Conservation (phyloP, 1,139 yeast genomes). For the Pichia inconspicua region DNA sequence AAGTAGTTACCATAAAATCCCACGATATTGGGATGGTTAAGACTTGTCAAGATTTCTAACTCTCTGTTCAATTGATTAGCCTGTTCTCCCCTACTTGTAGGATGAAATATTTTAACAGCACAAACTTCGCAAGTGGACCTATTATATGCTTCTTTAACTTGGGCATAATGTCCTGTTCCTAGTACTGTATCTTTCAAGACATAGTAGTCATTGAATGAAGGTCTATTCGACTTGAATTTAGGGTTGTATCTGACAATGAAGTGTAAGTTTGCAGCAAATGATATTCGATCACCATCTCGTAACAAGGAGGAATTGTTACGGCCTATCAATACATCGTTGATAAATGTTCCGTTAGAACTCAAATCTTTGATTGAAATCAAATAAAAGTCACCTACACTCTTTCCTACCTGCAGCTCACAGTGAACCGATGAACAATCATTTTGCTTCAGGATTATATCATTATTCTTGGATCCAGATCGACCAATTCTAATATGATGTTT, state of each 20-base stretch:
- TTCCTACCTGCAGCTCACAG: conserved; percentile 36
- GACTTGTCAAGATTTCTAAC: conserved; percentile 54
- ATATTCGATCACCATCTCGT: conserved; percentile 56
- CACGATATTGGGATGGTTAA: conserved; percentile 66
- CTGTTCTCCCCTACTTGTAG: conserved; percentile 37
- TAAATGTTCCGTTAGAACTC: conserved; percentile 61
- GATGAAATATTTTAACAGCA: conserved; percentile 74
- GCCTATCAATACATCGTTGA: conserved; percentile 51
- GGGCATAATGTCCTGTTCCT: conserved; percentile 75
- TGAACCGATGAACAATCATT: conserved; percentile 63
- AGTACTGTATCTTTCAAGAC: conserved; percentile 47
- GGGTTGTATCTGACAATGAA: conserved; percentile 47
- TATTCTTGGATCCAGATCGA: conserved; percentile 48
- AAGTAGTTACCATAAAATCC: conserved; percentile 56
- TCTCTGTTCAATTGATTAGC: conserved; percentile 50
- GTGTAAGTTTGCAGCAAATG: conserved; percentile 54
- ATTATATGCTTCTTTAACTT: conserved; percentile 61
- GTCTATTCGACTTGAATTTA: conserved; percentile 18
- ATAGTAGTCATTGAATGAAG: conserved; percentile 52
- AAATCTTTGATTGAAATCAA: conserved; percentile 47
- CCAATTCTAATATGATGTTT: conserved; percentile 33
- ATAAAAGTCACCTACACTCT: conserved; percentile 30
- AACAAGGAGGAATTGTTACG: conserved; percentile 41
- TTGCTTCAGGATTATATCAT: conserved; percentile 45
- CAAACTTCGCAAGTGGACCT: conserved; percentile 51